Evolutionary conservation across 345 rosid genomes (phyloP), one percentile per base, ranked within the genome.

Genomic region (Fremontodendron californicum): DNA sequence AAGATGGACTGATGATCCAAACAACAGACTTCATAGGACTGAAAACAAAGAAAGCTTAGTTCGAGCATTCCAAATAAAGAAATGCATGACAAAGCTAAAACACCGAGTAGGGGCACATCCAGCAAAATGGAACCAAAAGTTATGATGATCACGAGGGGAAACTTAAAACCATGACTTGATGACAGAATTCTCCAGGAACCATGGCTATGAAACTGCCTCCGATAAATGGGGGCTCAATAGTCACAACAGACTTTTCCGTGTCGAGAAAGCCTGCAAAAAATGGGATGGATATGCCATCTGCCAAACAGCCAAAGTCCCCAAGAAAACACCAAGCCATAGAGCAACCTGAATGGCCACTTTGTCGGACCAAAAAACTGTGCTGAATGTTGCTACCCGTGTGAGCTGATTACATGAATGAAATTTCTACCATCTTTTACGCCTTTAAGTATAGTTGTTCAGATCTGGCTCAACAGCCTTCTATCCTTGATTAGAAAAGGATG

Each of bases 191-290:
- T 75, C 79, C 33, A 68, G 82, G 73, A 79, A 83, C 83, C 61
- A 69, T 81, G 88, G 87, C 80, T 31, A 68, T 37, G 78, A 83
- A 77, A 57, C 76, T 8, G 45, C 72, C 88, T 79, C 85, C 74
- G 9, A 27, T 51, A 35, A 73, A 42, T 3, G 77, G 86, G 54
- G 77, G 79, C 75, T 76, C 69, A 78, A 83, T 79, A 48, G 33
- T 71, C 65, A 21, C 43, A 85, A 86, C 94, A 81, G 78, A 89
- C 94, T 82, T 83, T 73, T 79, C 15, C 2, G 49, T 21, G 49
- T 68, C 31, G 16, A 40, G 80, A 72, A 79, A 85, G 92, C 94
- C 78, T 79, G 89, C 80, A 81, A 90, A 90, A 90, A 77, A 80
- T 71, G 9, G 35, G 71, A 45, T 51, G 78, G 54, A 40, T 37